Base-by-base conservation (phyloP, 2,329 filamentous ascomycete species). In the Calycina herbarum region DNA sequence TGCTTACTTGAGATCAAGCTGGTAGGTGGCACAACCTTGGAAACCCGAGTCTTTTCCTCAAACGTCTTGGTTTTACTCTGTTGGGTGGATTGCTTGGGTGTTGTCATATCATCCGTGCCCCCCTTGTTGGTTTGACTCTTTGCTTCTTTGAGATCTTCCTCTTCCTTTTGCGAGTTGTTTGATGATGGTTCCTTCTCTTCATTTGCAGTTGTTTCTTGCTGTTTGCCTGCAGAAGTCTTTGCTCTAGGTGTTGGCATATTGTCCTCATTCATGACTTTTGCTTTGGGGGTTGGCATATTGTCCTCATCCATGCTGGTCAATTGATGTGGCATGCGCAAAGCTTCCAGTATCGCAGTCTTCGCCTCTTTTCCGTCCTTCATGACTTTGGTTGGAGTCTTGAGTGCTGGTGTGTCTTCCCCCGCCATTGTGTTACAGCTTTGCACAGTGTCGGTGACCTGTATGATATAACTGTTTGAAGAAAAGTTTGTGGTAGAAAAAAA, bases 11-110 rank as follows among this genome's bases (percentile, higher is more conserved):
- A 58, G 10, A 10, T 20, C 31, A 35, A 35, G 24, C 57, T 58
- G 15, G 29, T 38, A 4, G 57, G 57, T 58, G 57, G 57, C 5
- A 58, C 57, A n/a, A 38, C 57, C n/a, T 35, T 33, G 27, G 57
- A 58, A 20, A 11, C 10, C n/a, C 13, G 57, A 15, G 31, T 58
- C 57, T 35, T 20, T n/a, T 58, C 31, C 15, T 33, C 57, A 10
- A 11, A 13, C 2, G 29, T 33, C 29, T 58, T 33, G 31, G 10
- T n/a, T 20, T 58, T 7, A 29, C 8, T 20, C 20, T 58, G 31
- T 35, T 38, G n/a, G 31, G 29, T 13, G 15, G 3, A 33, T 58
- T n/a, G 17, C 13, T 17, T 33, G 7, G 29, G 15, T 31, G 11
- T 57, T 13, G 56, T 3, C 17, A 5, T 31, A n/a, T 57, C 29